Base-by-base conservation (phyloP, 2,329 filamentous ascomycete species). In the Claviceps digitariae region DNA sequence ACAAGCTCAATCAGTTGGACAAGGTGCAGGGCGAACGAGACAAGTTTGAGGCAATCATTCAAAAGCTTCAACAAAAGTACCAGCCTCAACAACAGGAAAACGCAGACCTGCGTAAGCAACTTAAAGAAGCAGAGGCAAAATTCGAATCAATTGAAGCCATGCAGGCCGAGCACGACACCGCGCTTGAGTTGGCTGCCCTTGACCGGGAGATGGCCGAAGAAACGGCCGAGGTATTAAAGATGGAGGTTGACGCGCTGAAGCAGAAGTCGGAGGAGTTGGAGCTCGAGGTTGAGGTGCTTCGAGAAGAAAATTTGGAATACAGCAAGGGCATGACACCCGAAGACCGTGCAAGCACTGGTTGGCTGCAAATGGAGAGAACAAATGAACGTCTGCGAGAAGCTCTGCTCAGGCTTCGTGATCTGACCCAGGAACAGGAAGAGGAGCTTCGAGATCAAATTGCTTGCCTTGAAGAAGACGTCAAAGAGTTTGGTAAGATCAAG, bases 141-240 rank as follows among this genome's bases (percentile, higher is more conserved):
- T 75, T 90, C 21, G 82, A 86, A 54, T 66, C 67, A 0, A 73
- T 93, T 2, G 87, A 91, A 60, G 75, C 78, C 31, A 74, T 86
- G 52, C 85, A 93, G 64, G 49, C 87, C 8, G 90, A 96, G 59
- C 84, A 94, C 66, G 93, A 97, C 31, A 79, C 84, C 3, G 81
- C 86, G 7, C 72, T 96, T 63, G 93, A 98, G 69, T 80, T 93
- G 68, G 89, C 90, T 7, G 85, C 87, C 0, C 73, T 98, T 27
- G 93, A 98, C 65, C 82, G 88, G 46, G 91, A 98, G 67, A 95
- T 97, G 87, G 93, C 93, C 0, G 90, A 98, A 67, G 91, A 96
- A 68, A 89, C 83, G 45, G 85, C 87, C 0, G 93, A 97, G 59
- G 82, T 85, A 20, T 74, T 86, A 50, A 93, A 90, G 65, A 77